Base-by-base conservation (phyloP, 805 yeast genomes). In the Cyberlindnera amylophila region DNA sequence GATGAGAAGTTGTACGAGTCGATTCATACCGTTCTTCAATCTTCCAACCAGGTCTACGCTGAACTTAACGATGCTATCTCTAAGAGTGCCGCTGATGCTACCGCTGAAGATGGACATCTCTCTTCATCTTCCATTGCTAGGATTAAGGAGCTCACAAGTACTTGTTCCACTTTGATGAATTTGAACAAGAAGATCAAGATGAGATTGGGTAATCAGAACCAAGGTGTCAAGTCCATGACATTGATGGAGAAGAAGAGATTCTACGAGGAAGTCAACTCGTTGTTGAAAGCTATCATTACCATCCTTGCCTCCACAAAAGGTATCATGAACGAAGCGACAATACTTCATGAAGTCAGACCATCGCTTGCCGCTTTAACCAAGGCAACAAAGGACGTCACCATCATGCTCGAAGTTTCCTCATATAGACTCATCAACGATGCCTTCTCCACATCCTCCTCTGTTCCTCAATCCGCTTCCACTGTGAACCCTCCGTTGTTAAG, bases 331-430 rank as follows among this genome's bases (percentile, higher is more conserved):
- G 96, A 86, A 50, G 70, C 88, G 44, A 90, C 95, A 0, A 74
- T 82, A 13, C 70, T 91, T 39, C 81, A 84, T 52, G 96, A 86
- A 42, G 82, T 83, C 6, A 69, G 96, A 44, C 81, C 90, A 7
- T 78, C 86, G 6, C 74, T 91, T 64, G 86, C 96, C 0, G 77
- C 80, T 29, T 68, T 91, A 45, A 90, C 97, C 0, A 80, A 87
- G 50, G 85, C 90, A 3, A 87, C 96, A 4, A 91, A 91, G 56
- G 98, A 91, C 57, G 84, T 91, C 13, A 89, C 97, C 0, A 81
- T 87, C n/a, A 71, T 86, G 52, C 65, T 90, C 33, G 96, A 90
- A 58, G 70, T 74, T 32, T 77, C 84, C 45, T 69, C 82, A 14
- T 76, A 72, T 57, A 65, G 69, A 42, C 36, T 58, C 41, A 54